Evolutionary conservation across 1,284 basidiomycete species (phyloP), one percentile per base, ranked within the genome.

Genomic region (Tausonia pullulans): DNA sequence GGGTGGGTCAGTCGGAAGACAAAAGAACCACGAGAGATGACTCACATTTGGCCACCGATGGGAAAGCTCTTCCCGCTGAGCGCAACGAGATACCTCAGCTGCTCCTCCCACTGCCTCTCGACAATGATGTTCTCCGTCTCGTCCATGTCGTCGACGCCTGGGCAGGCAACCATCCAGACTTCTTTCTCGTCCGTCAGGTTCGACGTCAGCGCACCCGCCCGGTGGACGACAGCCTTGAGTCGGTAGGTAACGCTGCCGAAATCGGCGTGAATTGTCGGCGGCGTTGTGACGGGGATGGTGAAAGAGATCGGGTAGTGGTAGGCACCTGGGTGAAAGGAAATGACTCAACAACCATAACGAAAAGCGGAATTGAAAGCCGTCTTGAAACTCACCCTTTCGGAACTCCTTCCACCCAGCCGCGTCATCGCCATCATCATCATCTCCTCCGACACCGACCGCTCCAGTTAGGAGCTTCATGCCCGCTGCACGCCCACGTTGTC

Each of bases 281-380:
- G 91, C 3, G 88, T 81, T 66, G 84, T 82, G 3, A 84, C 80
- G 0, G 94, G 91, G 58, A 98, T 84, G 4, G 86, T 81, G 74
- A 98, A 90, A 16, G 88, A 89, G 71, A 98, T 89, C 1, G 94
- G 93, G 74, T 93, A 98, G 53, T 87, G 92, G 75, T 98, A 97
- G 5, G 85, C 87, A n/a, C 91, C 90, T 88, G 70, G 27, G 63
- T 41, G 56, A 40, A 62, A 61, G 40, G 48, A 52, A 50, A 57
- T 58, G 27, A 27, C 13, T 45, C 10, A 48, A 7, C 49, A 60
- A 55, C 49, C 55, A 41, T 11, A 16, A 58, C 41, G 52, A 39
- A 48, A 40, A 39, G 16, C 63, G 54, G 13, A 14, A 60, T 27
- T 13, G 9, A 14, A 27, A 27, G 16, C 14, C 4, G 45, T 10